Base-by-base conservation (phyloP, 108 stramenopile genomes). In the Stephanodiscus minutulus region DNA sequence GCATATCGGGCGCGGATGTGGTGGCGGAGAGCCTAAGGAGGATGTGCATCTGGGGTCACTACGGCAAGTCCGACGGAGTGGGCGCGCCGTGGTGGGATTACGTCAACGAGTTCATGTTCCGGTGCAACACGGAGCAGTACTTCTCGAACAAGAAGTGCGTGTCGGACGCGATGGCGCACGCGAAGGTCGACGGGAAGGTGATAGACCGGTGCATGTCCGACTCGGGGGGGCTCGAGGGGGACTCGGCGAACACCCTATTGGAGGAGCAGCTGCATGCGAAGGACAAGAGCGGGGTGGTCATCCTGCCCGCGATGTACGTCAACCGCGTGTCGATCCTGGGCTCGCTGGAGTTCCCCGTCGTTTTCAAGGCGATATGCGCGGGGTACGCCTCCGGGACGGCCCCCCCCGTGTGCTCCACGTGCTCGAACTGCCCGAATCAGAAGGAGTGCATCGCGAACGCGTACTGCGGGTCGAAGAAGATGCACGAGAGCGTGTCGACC, bases 291-390 rank as follows among this genome's bases (percentile, higher is more conserved):
- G 95, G 95, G 12, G 91, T 94, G 29, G 86, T 93, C 77, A 79
- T 96, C 33, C 48, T 94, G 18, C 96, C 96, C 18, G 75, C 92
- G 11, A 74, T 90, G 50, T 94, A 83, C 77, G 94, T 98, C 46
- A 98, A 98, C 73, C 76, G 84, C 43, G 94, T 91, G 11, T 81
- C 90, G 27, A 88, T 96, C 56, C 88, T 93, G 20, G 97, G 97
- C 13, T 82, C 81, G 21, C 66, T 96, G 56, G 76, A 77, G 47
- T 62, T 83, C 22, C 64, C 76, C 1, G 83, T 78, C n/a, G 91
- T 95, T 18, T 94, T 98, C 33, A 85, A 85, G 49, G 94, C 96
- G 21, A 92, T 98, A 61, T 98, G 97, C 76, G 87, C 96, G 0
- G 96, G 92, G 58, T 98, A 83, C 72, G 64, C 75, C n/a, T 64